Evolutionary conservation across 192 early-diverging fungal species (phyloP), one percentile per base, ranked within the genome.

Genomic region (Backusella westeae): DNA sequence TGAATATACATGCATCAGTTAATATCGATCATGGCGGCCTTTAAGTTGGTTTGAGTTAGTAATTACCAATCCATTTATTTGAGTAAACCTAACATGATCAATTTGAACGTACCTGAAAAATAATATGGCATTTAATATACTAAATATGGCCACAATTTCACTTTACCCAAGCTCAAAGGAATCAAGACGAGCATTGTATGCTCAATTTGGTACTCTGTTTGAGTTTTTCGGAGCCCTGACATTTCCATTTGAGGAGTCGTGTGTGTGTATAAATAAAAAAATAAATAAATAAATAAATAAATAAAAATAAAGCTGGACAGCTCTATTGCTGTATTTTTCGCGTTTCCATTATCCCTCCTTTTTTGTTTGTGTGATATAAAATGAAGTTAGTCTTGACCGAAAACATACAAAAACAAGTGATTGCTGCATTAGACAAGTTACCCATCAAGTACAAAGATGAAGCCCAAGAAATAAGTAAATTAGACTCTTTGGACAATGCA

Each of bases 321-420:
- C 10, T 39, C 9, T 2, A 39, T 49, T n/a, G 23, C 21, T 59
- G 1, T 59, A 3, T 59, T 59, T 26, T 59, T 59, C 53, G 53
- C 23, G n/a, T 59, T 23, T 26, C 2, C 21, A 1, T 59, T 9
- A 21, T 8, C 23, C 10, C 17, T 59, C 26, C 23, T 32, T 42
- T 39, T 71, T 15, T 32, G 19, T 69, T 36, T 35, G 34, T n/a
- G 10, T 10, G 38, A 32, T 17, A 29, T 34, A 71, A 14, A 6
- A 74, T 74, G 73, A 21, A 66, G 23, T 67, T 74, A 41, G 36
- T 7, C 4, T 36, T 74, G 7, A 74, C 73, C n/a, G 34, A 66
- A 41, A 32, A 12, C n/a, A 74, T 74, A n/a, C 73, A 74, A 29
- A 4, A 74, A 0, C 6, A 49, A n/a, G 34, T 73, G 2, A 21